Evolutionary conservation across 179 eudicot genomes (phyloP), one percentile per base, ranked within the genome.

Genomic region (Spinacia oleracea): DNA sequence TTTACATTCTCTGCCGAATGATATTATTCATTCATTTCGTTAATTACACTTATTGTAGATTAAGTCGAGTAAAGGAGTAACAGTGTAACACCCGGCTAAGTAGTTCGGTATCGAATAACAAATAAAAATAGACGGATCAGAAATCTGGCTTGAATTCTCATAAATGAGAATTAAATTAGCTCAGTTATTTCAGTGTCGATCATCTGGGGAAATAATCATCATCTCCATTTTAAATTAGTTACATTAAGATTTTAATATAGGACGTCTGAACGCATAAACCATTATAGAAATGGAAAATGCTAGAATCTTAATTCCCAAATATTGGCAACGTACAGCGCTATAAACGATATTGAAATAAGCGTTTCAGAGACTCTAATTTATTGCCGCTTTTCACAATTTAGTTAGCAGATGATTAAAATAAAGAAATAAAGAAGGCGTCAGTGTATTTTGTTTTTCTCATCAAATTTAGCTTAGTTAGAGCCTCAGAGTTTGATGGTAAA

Each of bases 291-390:
- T 38, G 72, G 80, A 72, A 27, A 71, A 75, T 43, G 84, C 81
- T 80, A 84, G 80, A 84, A 75, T 81, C 72, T 77, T 74, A 77
- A 60, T 79, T 80, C 53, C 76, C 82, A 35, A 4, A 32, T 84
- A 1, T 84, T 20, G 86, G 84, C 86, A 81, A 84, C 75, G 84
- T 84, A 84, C 86, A 81, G 86, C 86, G 77, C 84, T 84, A 65
- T 62, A 70, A 18, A 35, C 84, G 77, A 82, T 45, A 84, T 65
- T 9, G 45, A 46, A 9, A 6, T 40, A 10, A 70, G 82, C 80
- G 75, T 65, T 78, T 74, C 86, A 81, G 86, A 81, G 84, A 84
- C 86, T 84, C 86, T 81, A 84, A 85, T 83, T 85, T 83, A 63
- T 85, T 85, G 88, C 88, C 88, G 18, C 66, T 48, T 25, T 4